Conservation (phyloP, 768 basidiomycete genomes). For the Boletus subparvulus region DNA sequence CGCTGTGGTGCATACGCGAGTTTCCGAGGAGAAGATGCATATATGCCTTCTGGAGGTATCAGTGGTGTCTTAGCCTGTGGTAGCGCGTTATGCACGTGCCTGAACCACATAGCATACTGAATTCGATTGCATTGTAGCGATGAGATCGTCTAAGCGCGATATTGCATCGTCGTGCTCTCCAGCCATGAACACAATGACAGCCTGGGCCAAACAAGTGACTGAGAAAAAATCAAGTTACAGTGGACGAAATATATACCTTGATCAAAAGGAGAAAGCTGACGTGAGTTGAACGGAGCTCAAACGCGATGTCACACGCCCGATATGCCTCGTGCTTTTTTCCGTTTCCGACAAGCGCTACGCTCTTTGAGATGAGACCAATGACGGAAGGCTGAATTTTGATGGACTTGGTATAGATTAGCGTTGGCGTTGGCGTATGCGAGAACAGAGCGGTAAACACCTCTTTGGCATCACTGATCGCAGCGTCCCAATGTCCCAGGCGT, state of each 20-base stretch:
- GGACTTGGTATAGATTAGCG: background rate
- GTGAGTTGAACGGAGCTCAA: background rate
- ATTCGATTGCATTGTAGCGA: background rate
- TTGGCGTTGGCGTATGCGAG: background rate
- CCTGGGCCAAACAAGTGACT: no score
- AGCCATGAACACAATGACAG: no score
- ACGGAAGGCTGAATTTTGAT: background rate
- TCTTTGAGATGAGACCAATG: constrained; percentile 5
- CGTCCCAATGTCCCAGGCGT: constrained; percentile 3
- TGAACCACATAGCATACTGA: no score
- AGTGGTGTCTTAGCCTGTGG: no score
- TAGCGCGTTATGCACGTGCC: no score
- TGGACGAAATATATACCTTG: no score
- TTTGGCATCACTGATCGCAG: constrained; percentile 1
- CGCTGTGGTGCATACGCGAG: no score
- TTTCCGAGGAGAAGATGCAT: no score
- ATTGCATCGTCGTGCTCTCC: background rate
- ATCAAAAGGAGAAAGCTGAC: no score
- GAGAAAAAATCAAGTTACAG: no score
- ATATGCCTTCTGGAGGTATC: no score
- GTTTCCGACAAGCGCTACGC: background rate
- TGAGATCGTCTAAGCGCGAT: background rate
- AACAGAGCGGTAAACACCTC: background rate
- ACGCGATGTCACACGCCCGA: constrained; percentile 2
- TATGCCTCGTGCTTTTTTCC: background rate